Evolutionary conservation across 1,284 basidiomycete genomes (phyloP).

Genomic region (Amylostereum areolatum): DNA sequence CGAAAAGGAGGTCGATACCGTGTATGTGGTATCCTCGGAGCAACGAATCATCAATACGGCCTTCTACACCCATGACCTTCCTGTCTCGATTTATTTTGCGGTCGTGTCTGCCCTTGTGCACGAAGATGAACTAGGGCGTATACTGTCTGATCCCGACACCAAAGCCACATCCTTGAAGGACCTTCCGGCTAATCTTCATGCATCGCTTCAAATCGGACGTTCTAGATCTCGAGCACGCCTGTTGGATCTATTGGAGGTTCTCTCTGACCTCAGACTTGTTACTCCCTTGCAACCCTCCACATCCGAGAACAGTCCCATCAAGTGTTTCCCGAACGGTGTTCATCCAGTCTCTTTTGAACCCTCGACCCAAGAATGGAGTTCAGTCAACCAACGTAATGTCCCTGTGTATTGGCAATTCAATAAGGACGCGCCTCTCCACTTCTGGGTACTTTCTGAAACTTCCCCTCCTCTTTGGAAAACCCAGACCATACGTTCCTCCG

Average conservation of each 20-base stretch:
- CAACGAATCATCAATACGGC: conserved; percentile 49
- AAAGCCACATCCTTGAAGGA: conserved; percentile 41
- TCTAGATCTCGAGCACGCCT: conserved; percentile 52
- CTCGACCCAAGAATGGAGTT: conserved; percentile 37
- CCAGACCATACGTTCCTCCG: conserved; percentile 29
- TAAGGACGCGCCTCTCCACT: conserved; percentile 42
- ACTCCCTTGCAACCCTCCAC: conserved; percentile 45
- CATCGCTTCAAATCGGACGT: conserved; percentile 47
- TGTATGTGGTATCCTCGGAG: conserved; percentile 43
- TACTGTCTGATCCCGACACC: conserved; percentile 41
- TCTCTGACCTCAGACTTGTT: conserved; percentile 48
- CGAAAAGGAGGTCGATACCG: conserved; percentile 20
- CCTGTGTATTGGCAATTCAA: conserved; percentile 62
- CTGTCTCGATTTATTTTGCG: conserved; percentile 53
- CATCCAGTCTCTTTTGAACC: conserved; percentile 42
- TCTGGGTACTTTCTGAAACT: conserved; percentile 49
- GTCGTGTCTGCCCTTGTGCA: conserved; percentile 50
- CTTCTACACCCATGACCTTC: conserved; percentile 54
- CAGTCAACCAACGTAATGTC: conserved; percentile 35
- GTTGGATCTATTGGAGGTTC: conserved; percentile 51
- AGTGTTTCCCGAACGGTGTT: conserved; percentile 32
- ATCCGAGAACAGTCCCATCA: conserved; percentile 34
- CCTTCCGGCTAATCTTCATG: conserved; percentile 42
- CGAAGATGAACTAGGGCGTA: conserved; percentile 43
- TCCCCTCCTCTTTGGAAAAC: conserved; percentile 51